Evolutionary conservation across 345 rosid species (phyloP).

Genomic region (Citrus mangshanensis): DNA sequence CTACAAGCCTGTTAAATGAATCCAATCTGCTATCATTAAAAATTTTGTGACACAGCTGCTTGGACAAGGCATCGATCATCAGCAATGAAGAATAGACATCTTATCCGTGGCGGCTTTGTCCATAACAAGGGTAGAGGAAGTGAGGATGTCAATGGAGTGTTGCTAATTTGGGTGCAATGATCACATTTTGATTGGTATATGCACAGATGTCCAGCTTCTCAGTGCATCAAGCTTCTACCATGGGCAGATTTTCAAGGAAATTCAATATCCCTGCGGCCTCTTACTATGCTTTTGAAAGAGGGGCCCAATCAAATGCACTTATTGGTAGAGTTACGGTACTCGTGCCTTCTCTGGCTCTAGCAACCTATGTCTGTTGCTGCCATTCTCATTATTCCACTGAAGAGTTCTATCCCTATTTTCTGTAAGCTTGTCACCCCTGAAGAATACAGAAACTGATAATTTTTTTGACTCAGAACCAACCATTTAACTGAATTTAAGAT

Average conservation of each 20-base stretch:
- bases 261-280: slow-evolving; percentile 13
- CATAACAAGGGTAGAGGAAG: slow-evolving; percentile 23
- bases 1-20: too few species aligned
- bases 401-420: slow-evolving; percentile 14
- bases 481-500: not conserved
- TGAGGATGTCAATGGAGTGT: slow-evolving; percentile 13
- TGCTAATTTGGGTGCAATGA: slow-evolving; percentile 21
- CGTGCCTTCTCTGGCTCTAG: slow-evolving; percentile 1
- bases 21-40: not conserved
- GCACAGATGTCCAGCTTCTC: slow-evolving; percentile 17
- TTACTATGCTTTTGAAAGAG: slow-evolving; percentile 6
- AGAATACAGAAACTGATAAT: not conserved
- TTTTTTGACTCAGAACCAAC: not conserved
- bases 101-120: slow-evolving; percentile 20
- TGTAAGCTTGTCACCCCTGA: slow-evolving; percentile 16
- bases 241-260: slow-evolving; percentile 13
- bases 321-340: not conserved
- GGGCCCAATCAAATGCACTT: not conserved
- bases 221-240: slow-evolving; percentile 18
- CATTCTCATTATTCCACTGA: slow-evolving; percentile 10
- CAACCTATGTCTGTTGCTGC: slow-evolving; percentile 4
- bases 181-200: slow-evolving; percentile 7
- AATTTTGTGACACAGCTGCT: not conserved
- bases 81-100: not conserved
- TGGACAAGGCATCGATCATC: slow-evolving; percentile 18